Evolutionary conservation across 2,329 filamentous ascomycete genomes (phyloP).

Genomic region (Lecanicillium sp.): DNA sequence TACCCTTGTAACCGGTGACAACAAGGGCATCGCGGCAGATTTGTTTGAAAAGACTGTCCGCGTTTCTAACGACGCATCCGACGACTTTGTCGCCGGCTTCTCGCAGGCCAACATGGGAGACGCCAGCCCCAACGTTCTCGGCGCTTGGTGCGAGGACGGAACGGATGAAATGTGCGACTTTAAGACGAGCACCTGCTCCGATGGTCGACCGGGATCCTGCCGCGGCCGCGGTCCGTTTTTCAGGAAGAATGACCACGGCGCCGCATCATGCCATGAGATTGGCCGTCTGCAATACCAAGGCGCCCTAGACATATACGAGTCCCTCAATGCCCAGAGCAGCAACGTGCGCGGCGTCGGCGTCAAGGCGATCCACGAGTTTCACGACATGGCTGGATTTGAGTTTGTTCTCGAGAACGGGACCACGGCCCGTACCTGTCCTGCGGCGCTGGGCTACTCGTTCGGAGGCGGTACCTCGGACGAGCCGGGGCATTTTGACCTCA

Average conservation of each 20-base stretch:
- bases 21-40: conserved; percentile 84
- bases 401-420: conserved; percentile 69
- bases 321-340: conserved; percentile 36
- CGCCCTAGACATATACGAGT: conserved; percentile 42
- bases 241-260: conserved; percentile 58
- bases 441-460: conserved; percentile 82
- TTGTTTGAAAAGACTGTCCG: conserved; percentile 68
- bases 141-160: conserved; percentile 81
- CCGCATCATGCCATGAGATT: conserved; percentile 70
- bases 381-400: conserved; percentile 66
- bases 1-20: conserved; percentile 80
- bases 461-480: conserved; percentile 86
- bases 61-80: conserved; percentile 45
- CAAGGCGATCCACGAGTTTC: conserved; percentile 72
- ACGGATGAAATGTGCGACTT: conserved; percentile 61
- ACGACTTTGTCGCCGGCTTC: conserved; percentile 78
- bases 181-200: conserved; percentile 70
- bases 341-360: conserved; percentile 58
- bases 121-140: conserved; percentile 75
- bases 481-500: conserved; percentile 83
- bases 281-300: conserved; percentile 58
- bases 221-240: conserved; percentile 65
- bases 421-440: conserved; percentile 67
- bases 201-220: conserved; percentile 58
- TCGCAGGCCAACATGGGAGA: conserved; percentile 89